These are phyloP conservation scores for Blastocystis sp. DNA, from an alignment of 352 stramenopile species.

Conservation along the genomic window DNA sequence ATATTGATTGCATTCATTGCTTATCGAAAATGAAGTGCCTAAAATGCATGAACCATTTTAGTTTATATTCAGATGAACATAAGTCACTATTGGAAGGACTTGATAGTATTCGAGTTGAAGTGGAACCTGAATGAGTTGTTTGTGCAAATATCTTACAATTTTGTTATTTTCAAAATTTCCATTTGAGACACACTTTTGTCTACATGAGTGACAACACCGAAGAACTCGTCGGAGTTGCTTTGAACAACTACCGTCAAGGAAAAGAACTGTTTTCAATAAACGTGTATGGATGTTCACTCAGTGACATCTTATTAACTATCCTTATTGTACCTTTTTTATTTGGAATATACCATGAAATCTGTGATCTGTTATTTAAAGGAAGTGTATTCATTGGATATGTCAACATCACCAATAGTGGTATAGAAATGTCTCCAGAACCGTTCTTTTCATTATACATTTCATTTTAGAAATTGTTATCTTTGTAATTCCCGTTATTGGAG, in stretches of 20 bases:
- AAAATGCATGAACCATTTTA: conserved; percentile 23
- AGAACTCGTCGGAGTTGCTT: not conserved
- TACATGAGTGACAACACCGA: not conserved
- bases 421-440: not conserved
- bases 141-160: too few species aligned
- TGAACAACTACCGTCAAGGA: not conserved
- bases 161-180: too few species aligned
- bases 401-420: not conserved
- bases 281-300: not conserved
- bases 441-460: conserved; percentile 4
- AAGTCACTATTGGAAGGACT: not conserved
- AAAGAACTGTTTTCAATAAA: conserved; percentile 42
- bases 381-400: not conserved
- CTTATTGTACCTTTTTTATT: not conserved
- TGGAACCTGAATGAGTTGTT: conserved; percentile 1
- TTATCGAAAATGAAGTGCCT: not conserved
- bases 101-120: not conserved
- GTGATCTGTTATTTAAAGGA: not conserved
- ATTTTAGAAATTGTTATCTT: not conserved
- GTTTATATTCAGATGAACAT: not conserved
- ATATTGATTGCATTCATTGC: not conserved
- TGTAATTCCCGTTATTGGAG: not conserved
- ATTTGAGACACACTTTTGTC: not conserved
- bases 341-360: conserved; percentile 20
- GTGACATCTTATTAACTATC: conserved; percentile 30